These are phyloP conservation scores for Parastagonospora nodorum DNA, from an alignment of 2,329 filamentous ascomycete genomes.

Conservation along the genomic window DNA sequence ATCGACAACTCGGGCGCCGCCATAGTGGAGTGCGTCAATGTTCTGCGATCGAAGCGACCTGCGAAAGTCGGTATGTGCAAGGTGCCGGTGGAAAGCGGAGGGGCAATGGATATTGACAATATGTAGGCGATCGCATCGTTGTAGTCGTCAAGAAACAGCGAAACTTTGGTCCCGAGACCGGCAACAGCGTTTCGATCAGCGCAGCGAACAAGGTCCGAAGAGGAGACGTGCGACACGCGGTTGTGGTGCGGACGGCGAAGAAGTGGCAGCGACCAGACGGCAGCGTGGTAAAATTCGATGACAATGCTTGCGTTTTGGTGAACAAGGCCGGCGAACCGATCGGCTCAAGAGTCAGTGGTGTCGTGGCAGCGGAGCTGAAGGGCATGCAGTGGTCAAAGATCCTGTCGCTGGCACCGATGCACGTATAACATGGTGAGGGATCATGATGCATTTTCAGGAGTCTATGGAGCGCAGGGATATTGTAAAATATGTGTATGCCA, in stretches of 20 bases:
- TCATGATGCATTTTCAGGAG: conserved; percentile 25
- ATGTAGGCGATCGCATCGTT: conserved; percentile 88
- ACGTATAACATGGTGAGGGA: conserved; percentile 57
- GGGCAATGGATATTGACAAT: conserved; percentile 12
- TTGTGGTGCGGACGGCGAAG: conserved; percentile 90
- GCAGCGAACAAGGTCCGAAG: conserved; percentile 92
- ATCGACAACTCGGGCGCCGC: conserved; percentile 99
- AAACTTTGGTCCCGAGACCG: conserved; percentile 71
- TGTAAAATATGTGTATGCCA: conserved; percentile 37
- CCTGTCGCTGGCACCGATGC: conserved; percentile 87
- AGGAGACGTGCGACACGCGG: conserved; percentile 94
- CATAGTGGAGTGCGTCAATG: conserved; percentile 92
- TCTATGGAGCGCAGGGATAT: conserved; percentile 19
- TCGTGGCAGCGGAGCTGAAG: conserved; percentile 87
- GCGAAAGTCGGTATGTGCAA: conserved; percentile 80
- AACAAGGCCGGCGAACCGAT: conserved; percentile 97
- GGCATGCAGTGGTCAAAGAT: conserved; percentile 99
- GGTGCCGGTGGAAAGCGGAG: not conserved
- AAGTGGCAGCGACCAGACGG: conserved; percentile 87
- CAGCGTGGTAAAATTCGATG: conserved; percentile 89
- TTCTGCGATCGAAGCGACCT: conserved; percentile 86
- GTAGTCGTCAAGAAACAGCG: conserved; percentile 98
- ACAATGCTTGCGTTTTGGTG: conserved; percentile 96
- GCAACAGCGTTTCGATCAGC: conserved; percentile 71
- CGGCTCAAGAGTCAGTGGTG: conserved; percentile 74